Conservation (phyloP, 1,284 basidiomycete genomes). For the Mycena citricolor region DNA sequence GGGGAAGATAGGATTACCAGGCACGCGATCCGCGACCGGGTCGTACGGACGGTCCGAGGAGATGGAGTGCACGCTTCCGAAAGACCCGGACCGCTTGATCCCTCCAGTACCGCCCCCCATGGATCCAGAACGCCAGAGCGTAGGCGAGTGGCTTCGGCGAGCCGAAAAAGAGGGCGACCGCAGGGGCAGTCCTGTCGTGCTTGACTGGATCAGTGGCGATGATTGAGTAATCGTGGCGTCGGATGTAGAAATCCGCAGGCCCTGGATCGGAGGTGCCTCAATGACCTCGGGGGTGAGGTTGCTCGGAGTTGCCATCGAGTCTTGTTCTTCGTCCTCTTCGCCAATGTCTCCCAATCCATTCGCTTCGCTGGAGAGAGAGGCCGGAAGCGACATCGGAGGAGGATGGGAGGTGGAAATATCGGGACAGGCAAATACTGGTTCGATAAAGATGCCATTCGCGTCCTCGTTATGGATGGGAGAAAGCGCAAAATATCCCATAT, state of each 20-base stretch:
- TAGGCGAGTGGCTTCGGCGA: conserved; percentile 6
- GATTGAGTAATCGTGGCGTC: conserved; percentile 22
- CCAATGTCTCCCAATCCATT: conserved; percentile 52
- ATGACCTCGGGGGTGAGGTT: conserved; percentile 12
- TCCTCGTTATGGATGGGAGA: conserved; percentile 13
- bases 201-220: conserved; percentile 25
- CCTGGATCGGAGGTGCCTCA: conserved; percentile 48
- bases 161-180: conserved; percentile 27
- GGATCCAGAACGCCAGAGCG: conserved; percentile 7
- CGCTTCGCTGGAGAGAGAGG: conserved; percentile 31
- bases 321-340: conserved; percentile 51
- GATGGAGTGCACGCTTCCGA: conserved; percentile 16
- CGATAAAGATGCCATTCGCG: conserved; percentile 14
- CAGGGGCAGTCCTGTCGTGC: conserved; percentile 22
- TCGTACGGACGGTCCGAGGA: conserved; percentile 31
- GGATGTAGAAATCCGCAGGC: conserved; percentile 55
- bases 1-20: conserved; percentile 67
- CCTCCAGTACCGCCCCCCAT: conserved; percentile 2
- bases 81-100: conserved; percentile 12
- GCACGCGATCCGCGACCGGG: conserved; percentile 49
- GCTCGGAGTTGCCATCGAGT: conserved; percentile 28
- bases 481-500: conserved; percentile 13
- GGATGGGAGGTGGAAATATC: conserved; percentile 29
- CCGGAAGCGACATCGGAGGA: conserved; percentile 40
- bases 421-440: conserved; percentile 20